phyloP scores from a whole-genome alignment of 1,284 basidiomycete genomes.

The Cutaneotrichosporon cyanovorans region DNA sequence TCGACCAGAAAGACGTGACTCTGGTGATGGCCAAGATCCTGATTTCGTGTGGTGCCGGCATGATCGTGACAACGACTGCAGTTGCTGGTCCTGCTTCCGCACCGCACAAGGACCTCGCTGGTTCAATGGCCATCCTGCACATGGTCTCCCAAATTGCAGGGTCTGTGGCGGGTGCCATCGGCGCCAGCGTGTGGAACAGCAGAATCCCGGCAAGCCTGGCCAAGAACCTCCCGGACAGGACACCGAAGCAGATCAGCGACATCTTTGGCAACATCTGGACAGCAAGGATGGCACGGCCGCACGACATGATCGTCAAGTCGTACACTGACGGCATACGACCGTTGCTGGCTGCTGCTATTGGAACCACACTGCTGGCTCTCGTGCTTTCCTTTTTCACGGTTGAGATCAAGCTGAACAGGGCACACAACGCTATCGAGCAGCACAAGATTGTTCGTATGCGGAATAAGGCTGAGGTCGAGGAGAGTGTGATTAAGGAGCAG shows the following conservation, averaged over 20 bases:
- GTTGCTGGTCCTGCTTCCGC: conserved; percentile 43
- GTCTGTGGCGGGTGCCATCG: conserved; percentile 38
- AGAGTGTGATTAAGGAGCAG: conserved; percentile 7
- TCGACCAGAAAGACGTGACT: conserved; percentile 18
- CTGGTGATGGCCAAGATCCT: conserved; percentile 34
- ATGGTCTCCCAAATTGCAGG: conserved; percentile 46
- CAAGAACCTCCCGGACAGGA: conserved; percentile 26
- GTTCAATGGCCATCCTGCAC: conserved; percentile 40
- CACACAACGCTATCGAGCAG: conserved; percentile 31
- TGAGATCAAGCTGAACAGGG: conserved; percentile 29
- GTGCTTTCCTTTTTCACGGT: conserved; percentile 23
- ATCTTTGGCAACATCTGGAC: conserved; percentile 31
- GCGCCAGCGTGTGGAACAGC: conserved; percentile 36
- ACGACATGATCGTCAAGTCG: conserved; percentile 27
- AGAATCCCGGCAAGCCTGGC: conserved; percentile 23
- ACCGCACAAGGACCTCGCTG: conserved; percentile 44
- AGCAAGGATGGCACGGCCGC: conserved; percentile 26
- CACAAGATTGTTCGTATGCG: conserved; percentile 26
- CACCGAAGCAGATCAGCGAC: conserved; percentile 20
- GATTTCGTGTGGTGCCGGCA: conserved; percentile 20
- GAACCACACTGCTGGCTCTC: conserved; percentile 25
- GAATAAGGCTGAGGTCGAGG: conserved; percentile 19
- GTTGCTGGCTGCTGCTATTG: conserved; percentile 25
- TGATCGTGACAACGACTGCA: conserved; percentile 39
- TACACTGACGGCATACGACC: conserved; percentile 28